phyloP scores from a whole-genome alignment of 805 yeast genomes.

The Wickerhamomyces tratensis region DNA sequence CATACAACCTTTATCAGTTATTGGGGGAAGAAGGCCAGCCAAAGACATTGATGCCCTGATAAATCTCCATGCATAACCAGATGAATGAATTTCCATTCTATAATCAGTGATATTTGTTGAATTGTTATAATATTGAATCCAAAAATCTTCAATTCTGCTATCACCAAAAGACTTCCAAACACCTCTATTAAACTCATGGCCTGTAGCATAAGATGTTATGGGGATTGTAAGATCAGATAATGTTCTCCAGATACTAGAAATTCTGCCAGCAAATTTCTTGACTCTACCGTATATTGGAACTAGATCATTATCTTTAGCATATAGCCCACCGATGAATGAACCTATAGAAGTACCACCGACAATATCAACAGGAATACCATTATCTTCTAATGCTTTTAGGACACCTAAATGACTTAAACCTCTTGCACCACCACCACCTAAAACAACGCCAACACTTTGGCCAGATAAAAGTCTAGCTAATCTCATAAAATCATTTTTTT shows the following conservation, averaged over 20 bases:
- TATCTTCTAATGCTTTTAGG: constrained; percentile 80
- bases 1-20: constrained; percentile 88
- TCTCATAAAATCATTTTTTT: constrained; percentile 83
- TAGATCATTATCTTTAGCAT: constrained; percentile 84
- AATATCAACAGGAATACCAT: constrained; percentile 88
- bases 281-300: constrained; percentile 88
- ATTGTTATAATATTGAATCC: constrained; percentile 84
- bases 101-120: constrained; percentile 94
- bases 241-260: constrained; percentile 82
- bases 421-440: constrained; percentile 98
- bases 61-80: constrained; percentile 93
- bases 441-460: constrained; percentile 85
- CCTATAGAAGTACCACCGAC: constrained; percentile 98
- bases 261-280: constrained; percentile 74
- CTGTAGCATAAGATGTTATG: constrained; percentile 89
- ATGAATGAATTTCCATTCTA: constrained; percentile 86
- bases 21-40: constrained; percentile 87
- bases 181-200: constrained; percentile 94
- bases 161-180: constrained; percentile 96
- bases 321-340: constrained; percentile 89
- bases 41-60: constrained; percentile 94
- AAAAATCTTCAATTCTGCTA: constrained; percentile 87
- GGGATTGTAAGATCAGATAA: constrained; percentile 85
- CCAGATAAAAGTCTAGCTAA: constrained; percentile 86
- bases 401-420: constrained; percentile 92